Evolutionary conservation across 2,329 filamentous ascomycete genomes (phyloP).

Genomic region (Hypomyces perniciosus): DNA sequence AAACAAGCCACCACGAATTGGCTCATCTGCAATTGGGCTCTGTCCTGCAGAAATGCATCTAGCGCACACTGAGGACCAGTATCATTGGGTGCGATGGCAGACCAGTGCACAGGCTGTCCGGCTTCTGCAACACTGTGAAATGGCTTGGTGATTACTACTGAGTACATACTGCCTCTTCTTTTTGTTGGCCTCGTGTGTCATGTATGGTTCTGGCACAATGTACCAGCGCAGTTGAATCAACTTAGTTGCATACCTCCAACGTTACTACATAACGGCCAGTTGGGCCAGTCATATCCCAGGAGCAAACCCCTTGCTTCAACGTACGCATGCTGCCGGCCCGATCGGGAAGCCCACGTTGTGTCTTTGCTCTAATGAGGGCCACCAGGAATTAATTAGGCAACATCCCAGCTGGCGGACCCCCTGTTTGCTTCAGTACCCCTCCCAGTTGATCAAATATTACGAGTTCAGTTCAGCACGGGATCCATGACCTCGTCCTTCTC

Average conservation of each 20-base stretch:
- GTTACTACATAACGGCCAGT: not conserved
- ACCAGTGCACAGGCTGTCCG: slow-evolving; percentile 1
- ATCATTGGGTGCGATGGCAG: slow-evolving; percentile 3
- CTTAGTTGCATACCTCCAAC: not conserved
- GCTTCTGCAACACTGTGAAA: not conserved
- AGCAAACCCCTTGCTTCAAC: slow-evolving; percentile 7
- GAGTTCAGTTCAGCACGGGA: slow-evolving; percentile 36
- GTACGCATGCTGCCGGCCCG: slow-evolving; percentile 6
- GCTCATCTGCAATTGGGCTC: not conserved
- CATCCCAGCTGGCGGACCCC: slow-evolving; percentile 7
- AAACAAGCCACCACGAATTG: slow-evolving; percentile 3
- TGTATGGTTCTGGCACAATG: not conserved
- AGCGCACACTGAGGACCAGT: not conserved
- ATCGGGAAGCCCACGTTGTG: slow-evolving; percentile 17
- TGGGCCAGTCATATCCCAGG: not conserved
- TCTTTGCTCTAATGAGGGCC: slow-evolving; percentile 10
- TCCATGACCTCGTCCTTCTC: slow-evolving; percentile 30
- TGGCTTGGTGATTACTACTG: not conserved
- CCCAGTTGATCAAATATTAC: slow-evolving; percentile 25
- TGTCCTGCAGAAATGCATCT: slow-evolving; percentile 3
- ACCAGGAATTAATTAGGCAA: slow-evolving; percentile 12
- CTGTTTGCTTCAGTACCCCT: slow-evolving; percentile 27
- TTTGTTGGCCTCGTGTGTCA: not conserved
- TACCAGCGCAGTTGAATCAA: not conserved
- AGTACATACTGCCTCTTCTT: not conserved